These are phyloP conservation scores for Sporodiniella umbellata DNA, from an alignment of 371 early-diverging fungal species.

Conservation along the genomic window DNA sequence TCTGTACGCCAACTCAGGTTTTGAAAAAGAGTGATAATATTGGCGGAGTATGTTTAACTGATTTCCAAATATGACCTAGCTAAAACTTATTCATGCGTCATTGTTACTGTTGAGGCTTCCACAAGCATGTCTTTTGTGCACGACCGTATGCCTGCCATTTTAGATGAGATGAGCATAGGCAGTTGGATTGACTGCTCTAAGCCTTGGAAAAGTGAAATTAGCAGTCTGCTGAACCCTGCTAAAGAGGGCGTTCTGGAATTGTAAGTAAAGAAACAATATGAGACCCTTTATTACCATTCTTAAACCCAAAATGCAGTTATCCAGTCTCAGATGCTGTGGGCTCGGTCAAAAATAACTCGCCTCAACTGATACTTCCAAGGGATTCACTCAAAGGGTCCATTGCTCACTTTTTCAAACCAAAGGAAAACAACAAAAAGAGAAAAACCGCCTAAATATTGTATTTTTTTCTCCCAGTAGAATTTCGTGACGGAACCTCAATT, in stretches of 20 bases:
- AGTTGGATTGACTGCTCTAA: slow-evolving; percentile 59
- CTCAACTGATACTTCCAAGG: slow-evolving; percentile 41
- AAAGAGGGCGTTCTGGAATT: slow-evolving; percentile 44
- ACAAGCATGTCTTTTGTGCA: slow-evolving; percentile 55
- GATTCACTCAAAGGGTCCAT: slow-evolving; percentile 31
- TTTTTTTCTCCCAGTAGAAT: no score
- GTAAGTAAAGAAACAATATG: slow-evolving; percentile 16
- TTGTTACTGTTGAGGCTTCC: slow-evolving; percentile 58
- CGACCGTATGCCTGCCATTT: slow-evolving; percentile 74
- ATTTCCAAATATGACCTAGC: neutral
- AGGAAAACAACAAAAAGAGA: neutral
- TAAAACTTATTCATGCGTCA: slow-evolving; percentile 40
- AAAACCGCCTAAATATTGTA: no score
- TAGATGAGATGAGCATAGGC: slow-evolving; percentile 44
- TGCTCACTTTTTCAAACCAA: slow-evolving; percentile 22
- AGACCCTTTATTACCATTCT: no score
- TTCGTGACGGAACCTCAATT: neutral
- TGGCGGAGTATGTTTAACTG: no score
- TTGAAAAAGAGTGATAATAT: slow-evolving; percentile 6
- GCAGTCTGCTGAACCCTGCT: slow-evolving; percentile 51
- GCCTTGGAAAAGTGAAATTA: slow-evolving; percentile 35
- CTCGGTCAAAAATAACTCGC: slow-evolving; percentile 31
- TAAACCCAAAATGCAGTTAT: no score
- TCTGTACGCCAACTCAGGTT: slow-evolving; percentile 45
- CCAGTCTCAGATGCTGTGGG: slow-evolving; percentile 45